Percentiles rank a stretch among this genome's conserved stretches.
Evolutionary conservation across 169 alveolate species (phyloP).

Genomic region (Plasmodium berghei): DNA sequence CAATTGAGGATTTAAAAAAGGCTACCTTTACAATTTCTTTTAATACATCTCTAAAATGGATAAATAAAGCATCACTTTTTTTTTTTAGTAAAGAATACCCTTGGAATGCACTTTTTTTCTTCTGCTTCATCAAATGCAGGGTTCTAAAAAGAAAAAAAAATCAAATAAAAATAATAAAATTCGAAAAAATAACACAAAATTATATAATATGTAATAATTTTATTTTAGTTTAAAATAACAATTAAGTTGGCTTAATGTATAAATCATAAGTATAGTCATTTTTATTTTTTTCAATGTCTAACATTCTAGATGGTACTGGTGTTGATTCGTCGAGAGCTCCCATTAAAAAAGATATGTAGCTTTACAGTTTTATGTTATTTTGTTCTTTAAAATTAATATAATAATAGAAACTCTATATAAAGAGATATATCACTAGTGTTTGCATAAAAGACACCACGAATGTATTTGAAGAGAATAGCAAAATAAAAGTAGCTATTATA

Average conservation of each 20-base stretch:
- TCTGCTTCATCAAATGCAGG: constrained; percentile 88
- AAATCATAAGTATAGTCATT: neutral
- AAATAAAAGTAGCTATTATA: neutral
- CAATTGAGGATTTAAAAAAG: neutral
- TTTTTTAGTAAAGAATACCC: constrained; percentile 94
- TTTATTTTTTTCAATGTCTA: constrained; percentile 10
- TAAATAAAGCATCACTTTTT: constrained; percentile 95
- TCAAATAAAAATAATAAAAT: neutral
- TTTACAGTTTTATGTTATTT: too few species aligned
- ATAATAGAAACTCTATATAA: neutral
- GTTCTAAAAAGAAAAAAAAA: constrained; percentile 78
- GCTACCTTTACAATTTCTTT: constrained; percentile 91
- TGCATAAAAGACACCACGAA: constrained; percentile 16
- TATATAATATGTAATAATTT: neutral
- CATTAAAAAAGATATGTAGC: constrained; percentile 16
- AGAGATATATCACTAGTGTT: neutral
- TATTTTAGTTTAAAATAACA: too few species aligned
- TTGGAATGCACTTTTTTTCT: constrained; percentile 92
- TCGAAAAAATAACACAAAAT: neutral
- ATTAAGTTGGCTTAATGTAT: too few species aligned
- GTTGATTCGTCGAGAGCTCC: constrained; percentile 77
- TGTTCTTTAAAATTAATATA: constrained; percentile 9
- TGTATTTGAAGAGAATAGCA: constrained; percentile 13
- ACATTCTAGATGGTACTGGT: constrained; percentile 77
- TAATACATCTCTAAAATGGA: constrained; percentile 92